Base-by-base conservation (phyloP, 106 monocot genomes). In the Allium fistulosum region DNA sequence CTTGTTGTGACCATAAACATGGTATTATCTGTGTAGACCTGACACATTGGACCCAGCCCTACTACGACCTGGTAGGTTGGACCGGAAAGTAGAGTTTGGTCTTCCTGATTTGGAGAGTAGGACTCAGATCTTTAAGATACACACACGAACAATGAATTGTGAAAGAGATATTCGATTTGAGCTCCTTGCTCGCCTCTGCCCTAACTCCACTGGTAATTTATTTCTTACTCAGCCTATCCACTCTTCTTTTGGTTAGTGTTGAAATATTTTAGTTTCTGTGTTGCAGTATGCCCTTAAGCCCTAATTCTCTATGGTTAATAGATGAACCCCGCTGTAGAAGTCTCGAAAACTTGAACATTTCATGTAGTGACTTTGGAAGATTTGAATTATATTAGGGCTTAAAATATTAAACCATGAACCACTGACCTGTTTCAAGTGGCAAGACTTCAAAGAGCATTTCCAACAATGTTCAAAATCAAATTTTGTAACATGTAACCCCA, bases 41-140 rank as follows among this genome's bases (percentile, higher is more conserved):
- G 96, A 97, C 51, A 97, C 96, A 0, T 79, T 97, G 48, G 96
- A 97, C 67, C 96, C 96, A n/a, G 96, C 96, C 46, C 75, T 97
- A 46, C 47, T 97, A 4, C 91, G 96, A 51, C 96, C 96, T 57
- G 96, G 96, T 58, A 60, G 96, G 9, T 77, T 97, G 82, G 96
- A 97, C 45, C 85, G 96, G 4, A 97, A 97, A 68, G 92, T 97
- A 52, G 96, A 97, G 65, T 97, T 97, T 77, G 92, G 92, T 27
- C 70, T 97, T 58, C 96, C 96, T 16, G 96, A 97, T 75, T 57
- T 97, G 79, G 96, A 97, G 77, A 86, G 96, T 60, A 79, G 96
- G 13, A 92, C 96, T 45, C 92, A 92, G 69, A 97, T 97, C 51
- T 97, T 97, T 73, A 97, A 97, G 74, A 97, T 97, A 49, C 96